Percentiles rank a stretch among this genome's conserved stretches.
These are phyloP conservation scores for Globisporangium mamillatum DNA, from an alignment of 352 stramenopile genomes.

Conservation along the genomic window DNA sequence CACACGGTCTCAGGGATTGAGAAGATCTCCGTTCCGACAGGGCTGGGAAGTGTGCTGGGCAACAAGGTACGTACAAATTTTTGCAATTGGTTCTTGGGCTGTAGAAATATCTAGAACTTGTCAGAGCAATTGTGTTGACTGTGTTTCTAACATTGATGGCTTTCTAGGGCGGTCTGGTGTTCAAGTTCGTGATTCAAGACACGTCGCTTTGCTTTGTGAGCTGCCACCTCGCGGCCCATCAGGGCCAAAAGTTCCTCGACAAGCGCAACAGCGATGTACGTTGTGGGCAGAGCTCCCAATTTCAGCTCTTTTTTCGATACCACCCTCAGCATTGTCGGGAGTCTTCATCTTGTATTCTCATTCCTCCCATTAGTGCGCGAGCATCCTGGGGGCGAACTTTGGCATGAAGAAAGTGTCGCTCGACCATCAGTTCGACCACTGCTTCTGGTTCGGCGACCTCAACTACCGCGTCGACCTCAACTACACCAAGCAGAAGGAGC, in stretches of 20 bases:
- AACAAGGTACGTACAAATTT: slow-evolving; percentile 57
- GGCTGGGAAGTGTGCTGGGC: slow-evolving; percentile 73
- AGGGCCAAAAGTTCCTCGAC: slow-evolving; percentile 84
- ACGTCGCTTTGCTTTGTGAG: slow-evolving; percentile 85
- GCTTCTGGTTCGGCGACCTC: slow-evolving; percentile 85
- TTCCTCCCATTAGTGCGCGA: slow-evolving; percentile 43
- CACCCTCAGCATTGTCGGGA: background rate
- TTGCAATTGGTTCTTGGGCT: background rate
- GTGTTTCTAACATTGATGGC: background rate
- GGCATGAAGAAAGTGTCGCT: slow-evolving; percentile 65
- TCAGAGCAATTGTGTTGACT: background rate
- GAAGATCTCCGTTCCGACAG: slow-evolving; percentile 69
- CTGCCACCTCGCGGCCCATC: slow-evolving; percentile 81
- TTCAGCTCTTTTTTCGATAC: background rate
- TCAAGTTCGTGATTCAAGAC: slow-evolving; percentile 75
- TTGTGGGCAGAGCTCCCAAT: background rate
- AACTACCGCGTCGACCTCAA: slow-evolving; percentile 85
- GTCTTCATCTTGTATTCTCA: slow-evolving; percentile 4
- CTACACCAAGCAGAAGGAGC: slow-evolving; percentile 42
- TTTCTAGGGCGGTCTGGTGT: slow-evolving; percentile 61
- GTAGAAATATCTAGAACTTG: background rate
- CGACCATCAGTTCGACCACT: slow-evolving; percentile 83
- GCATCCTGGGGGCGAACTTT: slow-evolving; percentile 69
- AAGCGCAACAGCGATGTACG: slow-evolving; percentile 82
- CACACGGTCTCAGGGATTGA: slow-evolving; percentile 62